phyloP scores from a whole-genome alignment of 1,139 yeast genomes.

The Yarrowia galli region DNA sequence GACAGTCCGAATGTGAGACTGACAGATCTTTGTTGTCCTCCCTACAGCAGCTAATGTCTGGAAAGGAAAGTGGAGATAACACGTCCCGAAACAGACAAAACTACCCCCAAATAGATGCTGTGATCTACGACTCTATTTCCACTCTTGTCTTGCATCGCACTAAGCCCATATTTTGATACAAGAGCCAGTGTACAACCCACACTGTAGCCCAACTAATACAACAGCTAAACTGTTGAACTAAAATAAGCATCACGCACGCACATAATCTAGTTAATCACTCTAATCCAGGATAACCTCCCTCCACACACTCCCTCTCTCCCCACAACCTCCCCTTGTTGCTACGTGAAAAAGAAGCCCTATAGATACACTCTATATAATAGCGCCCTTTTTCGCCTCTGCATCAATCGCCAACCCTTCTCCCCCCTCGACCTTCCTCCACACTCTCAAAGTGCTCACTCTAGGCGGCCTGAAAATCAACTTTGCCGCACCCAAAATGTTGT shows the following conservation, averaged over 20 bases:
- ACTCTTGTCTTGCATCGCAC: background rate
- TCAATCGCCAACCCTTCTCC: background rate
- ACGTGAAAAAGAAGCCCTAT: constrained; percentile 16
- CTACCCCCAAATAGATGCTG: background rate
- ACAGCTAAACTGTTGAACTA: background rate
- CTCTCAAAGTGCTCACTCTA: constrained; percentile 34
- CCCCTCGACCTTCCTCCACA: background rate
- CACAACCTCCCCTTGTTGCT: constrained; percentile 15
- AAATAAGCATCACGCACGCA: constrained; percentile 20
- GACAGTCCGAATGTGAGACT: constrained; percentile 7
- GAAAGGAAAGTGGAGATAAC: background rate
- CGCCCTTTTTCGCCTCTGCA: constrained; percentile 24
- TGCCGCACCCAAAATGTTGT: constrained; percentile 37
- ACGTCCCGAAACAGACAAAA: background rate
- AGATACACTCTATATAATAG: constrained; percentile 22
- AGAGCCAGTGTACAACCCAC: too few species aligned
- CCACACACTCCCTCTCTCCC: background rate
- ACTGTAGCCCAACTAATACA: too few species aligned
- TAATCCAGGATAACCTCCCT: constrained; percentile 33
- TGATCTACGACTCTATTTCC: background rate
- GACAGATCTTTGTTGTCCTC: background rate
- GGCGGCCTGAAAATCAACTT: constrained; percentile 37
- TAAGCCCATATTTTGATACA: background rate
- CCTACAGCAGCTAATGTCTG: background rate
- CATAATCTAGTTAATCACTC: constrained; percentile 33